A percentile compares a stretch with the other conserved stretches of the same genome.
Evolutionary conservation across 2,329 filamentous ascomycete species (phyloP).

Genomic region (Fusarium sp.): DNA sequence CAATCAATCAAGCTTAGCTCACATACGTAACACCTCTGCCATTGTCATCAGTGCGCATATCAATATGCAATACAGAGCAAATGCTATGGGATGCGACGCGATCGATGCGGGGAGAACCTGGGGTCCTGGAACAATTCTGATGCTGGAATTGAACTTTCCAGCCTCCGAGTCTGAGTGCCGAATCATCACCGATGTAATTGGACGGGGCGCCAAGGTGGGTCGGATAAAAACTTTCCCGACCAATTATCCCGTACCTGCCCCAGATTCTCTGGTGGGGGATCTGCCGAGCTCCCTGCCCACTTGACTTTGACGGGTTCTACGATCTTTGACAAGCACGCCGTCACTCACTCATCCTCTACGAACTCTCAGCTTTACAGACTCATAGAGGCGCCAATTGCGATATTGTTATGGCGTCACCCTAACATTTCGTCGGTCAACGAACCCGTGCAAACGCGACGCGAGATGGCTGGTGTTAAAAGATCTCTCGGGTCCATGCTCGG

Average conservation of each 20-base stretch:
- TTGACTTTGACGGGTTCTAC: conserved; percentile 16
- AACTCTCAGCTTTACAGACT: background rate
- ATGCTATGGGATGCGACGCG: conserved; percentile 19
- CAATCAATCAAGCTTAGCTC: conserved; percentile 40
- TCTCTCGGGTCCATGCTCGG: conserved; percentile 53
- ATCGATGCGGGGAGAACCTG: conserved; percentile 48
- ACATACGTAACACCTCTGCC: conserved; percentile 32
- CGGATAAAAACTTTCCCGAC: conserved; percentile 46
- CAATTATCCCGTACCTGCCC: conserved; percentile 26
- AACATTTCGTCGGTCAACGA: conserved; percentile 39
- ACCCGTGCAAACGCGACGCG: conserved; percentile 22
- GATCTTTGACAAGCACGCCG: conserved; percentile 5
- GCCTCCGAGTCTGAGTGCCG: conserved; percentile 22
- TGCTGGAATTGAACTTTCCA: conserved; percentile 31
- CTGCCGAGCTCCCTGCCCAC: conserved; percentile 23
- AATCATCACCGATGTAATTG: conserved; percentile 37
- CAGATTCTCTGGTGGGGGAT: conserved; percentile 38
- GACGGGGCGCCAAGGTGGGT: conserved; percentile 10
- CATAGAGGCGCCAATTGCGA: background rate
- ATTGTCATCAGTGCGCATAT: conserved; percentile 30
- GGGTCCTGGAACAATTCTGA: conserved; percentile 42
- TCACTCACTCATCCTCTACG: conserved; percentile 3
- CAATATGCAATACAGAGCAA: conserved; percentile 21
- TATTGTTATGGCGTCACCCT: conserved; percentile 35
- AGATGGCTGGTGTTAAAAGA: conserved; percentile 58